Percentiles rank a stretch among this genome's conserved stretches.
Evolutionary conservation across 495 filamentous ascomycete species (phyloP).

Genomic region (Talaromyces trachyspermus): DNA sequence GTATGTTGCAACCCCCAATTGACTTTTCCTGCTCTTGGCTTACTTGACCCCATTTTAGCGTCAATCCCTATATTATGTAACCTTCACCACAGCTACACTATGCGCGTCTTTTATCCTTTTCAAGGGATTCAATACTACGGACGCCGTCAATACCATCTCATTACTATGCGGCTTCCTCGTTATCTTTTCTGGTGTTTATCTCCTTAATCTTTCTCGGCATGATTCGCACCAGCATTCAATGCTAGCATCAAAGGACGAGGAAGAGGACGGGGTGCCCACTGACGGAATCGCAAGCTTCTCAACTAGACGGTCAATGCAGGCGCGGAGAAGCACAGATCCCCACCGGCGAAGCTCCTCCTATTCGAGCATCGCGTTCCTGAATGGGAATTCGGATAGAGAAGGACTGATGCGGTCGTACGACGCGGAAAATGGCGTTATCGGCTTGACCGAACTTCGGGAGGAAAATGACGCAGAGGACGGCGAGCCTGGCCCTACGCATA

Average conservation of each 20-base stretch:
- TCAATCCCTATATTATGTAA: constrained; percentile 99
- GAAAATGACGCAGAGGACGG: constrained; percentile 63
- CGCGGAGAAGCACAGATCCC: constrained; percentile 58
- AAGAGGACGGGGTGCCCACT: constrained; percentile 73
- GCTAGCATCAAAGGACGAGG: constrained; percentile 54
- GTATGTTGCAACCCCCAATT: constrained; percentile 58
- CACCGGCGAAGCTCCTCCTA: constrained; percentile 46
- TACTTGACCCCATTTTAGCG: constrained; percentile 42
- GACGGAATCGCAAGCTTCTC: constrained; percentile 84
- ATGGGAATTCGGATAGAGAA: constrained; percentile 55
- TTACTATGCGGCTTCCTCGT: constrained; percentile 89
- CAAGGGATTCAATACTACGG: constrained; percentile 92
- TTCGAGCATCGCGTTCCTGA: constrained; percentile 49
- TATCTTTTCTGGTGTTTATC: constrained; percentile 95
- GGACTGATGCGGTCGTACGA: constrained; percentile 81
- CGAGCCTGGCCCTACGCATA: constrained; percentile 34
- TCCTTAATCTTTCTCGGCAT: constrained; percentile 85
- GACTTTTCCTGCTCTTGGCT: background rate
- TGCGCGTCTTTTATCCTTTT: constrained; percentile 97
- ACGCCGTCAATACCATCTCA: constrained; percentile 88
- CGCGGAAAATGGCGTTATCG: constrained; percentile 60
- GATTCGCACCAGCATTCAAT: constrained; percentile 74
- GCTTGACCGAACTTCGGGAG: constrained; percentile 61
- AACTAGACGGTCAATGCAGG: constrained; percentile 88
- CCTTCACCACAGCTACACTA: constrained; percentile 95